Conservation (phyloP, 257 asterid species). For the Solanum pennellii region DNA sequence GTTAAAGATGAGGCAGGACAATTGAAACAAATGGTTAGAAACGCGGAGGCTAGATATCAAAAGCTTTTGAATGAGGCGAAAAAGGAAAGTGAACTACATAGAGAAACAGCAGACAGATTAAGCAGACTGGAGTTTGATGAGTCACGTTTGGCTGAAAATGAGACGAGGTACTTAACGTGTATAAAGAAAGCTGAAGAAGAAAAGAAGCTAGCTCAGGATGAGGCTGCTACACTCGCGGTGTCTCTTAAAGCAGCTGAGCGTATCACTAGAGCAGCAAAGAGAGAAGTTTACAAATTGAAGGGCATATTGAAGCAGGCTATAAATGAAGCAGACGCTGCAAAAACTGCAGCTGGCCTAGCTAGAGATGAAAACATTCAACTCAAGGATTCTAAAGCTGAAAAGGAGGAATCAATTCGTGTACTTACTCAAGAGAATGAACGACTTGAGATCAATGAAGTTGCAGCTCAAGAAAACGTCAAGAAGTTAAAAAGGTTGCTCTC, state of each 20-base stretch:
- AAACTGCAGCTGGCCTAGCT: background rate
- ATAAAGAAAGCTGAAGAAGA: conserved; percentile 68
- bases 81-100: conserved; percentile 38
- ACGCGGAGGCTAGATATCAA: conserved; percentile 23
- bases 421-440: background rate
- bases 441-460: background rate
- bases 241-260: conserved; percentile 39
- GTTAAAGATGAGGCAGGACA: conserved; percentile 27
- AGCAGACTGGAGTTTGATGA: conserved; percentile 62
- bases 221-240: conserved; percentile 26
- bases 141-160: conserved; percentile 65
- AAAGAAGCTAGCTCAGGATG: conserved; percentile 34
- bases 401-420: background rate
- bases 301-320: conserved; percentile 73
- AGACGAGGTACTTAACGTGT: conserved; percentile 58
- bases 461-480: conserved; percentile 16
- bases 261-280: conserved; percentile 34
- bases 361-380: conserved; percentile 2
- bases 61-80: conserved; percentile 37
- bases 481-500: conserved; percentile 57
- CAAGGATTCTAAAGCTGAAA: background rate
- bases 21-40: conserved; percentile 26
- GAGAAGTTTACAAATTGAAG: conserved; percentile 47
- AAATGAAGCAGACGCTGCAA: background rate
- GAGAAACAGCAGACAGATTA: conserved; percentile 42